Conservation (phyloP, 148 eudicot species). For the Camellia lanceoleosa region DNA sequence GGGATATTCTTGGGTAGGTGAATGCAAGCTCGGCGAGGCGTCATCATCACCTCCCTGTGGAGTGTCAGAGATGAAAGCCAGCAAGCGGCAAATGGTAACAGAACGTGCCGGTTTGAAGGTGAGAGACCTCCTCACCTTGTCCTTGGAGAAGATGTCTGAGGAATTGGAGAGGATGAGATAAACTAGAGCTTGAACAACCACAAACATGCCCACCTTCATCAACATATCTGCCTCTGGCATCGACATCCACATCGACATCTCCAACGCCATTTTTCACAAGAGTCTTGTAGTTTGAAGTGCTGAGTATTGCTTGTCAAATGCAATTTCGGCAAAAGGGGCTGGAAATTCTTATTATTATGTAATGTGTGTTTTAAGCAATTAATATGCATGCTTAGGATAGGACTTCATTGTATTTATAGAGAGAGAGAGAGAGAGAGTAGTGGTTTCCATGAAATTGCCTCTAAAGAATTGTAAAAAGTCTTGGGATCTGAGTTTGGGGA, state of each 20-base stretch:
- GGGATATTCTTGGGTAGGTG: background rate
- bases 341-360: no score
- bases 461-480: no score
- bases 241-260: background rate
- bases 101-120: constrained; percentile 44
- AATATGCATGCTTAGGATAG: no score
- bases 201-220: constrained; percentile 39
- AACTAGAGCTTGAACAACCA: constrained; percentile 53
- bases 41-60: constrained; percentile 18
- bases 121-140: constrained; percentile 31
- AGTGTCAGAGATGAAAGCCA: constrained; percentile 37
- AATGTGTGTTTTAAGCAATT: no score
- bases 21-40: background rate
- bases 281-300: background rate
- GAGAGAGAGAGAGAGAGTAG: no score
- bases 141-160: constrained; percentile 44
- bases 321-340: no score
- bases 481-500: no score
- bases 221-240: constrained; percentile 11
- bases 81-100: constrained; percentile 28
- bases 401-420: no score
- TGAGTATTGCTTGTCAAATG: background rate
- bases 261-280: background rate
- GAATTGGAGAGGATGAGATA: constrained; percentile 56
- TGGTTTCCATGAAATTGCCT: no score